Conservation (phyloP, 345 rosid species). For the Reutealis trisperma region DNA sequence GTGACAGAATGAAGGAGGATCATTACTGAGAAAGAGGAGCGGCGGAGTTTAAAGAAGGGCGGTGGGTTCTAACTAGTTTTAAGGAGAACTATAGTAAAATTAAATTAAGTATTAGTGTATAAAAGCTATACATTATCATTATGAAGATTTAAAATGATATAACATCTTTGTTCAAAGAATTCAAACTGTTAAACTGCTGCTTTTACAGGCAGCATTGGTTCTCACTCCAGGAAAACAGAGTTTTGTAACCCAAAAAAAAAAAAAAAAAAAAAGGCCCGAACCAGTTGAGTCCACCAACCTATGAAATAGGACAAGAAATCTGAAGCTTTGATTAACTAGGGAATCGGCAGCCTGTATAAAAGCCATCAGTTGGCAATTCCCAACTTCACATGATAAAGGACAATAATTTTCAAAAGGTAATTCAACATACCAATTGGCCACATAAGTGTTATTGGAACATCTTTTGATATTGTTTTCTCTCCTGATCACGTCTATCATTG, state of each 20-base stretch:
- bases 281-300: conserved; percentile 9
- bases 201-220: not conserved
- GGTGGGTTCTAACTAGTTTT: no score
- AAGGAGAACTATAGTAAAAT: no score
- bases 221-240: conserved; percentile 21
- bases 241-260: no score
- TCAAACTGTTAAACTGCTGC: no score
- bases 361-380: not conserved
- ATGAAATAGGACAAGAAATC: not conserved
- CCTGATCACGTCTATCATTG: conserved; percentile 56
- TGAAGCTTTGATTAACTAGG: conserved; percentile 2
- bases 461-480: conserved; percentile 59
- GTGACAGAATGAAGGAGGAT: no score
- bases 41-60: no score
- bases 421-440: conserved; percentile 18
- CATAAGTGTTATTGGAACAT: not conserved
- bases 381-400: not conserved
- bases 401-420: not conserved
- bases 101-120: no score
- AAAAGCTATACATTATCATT: no score
- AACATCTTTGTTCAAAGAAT: no score
- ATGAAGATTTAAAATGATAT: no score
- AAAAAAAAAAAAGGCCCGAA: conserved; percentile 15
- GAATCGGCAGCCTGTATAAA: conserved; percentile 9
- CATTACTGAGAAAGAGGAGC: no score